Percentiles rank a stretch among this genome's conserved stretches.
phyloP scores from a whole-genome alignment of 164 flowering plant genomes.

The Sextonia rubra region DNA sequence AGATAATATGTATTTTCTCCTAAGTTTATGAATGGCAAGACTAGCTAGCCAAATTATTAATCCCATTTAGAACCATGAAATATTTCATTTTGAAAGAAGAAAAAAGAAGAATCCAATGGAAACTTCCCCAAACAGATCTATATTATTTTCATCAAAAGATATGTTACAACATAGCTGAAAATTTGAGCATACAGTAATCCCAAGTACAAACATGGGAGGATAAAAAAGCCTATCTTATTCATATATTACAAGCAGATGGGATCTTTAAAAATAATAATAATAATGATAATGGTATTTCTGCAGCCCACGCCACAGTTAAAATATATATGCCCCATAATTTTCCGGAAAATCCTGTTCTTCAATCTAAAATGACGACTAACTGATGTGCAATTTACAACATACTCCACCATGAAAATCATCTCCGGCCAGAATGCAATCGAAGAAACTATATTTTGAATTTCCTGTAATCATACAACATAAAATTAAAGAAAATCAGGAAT shows the following conservation, averaged over 20 bases:
- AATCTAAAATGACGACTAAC: background rate
- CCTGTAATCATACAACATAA: background rate
- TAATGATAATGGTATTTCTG: background rate
- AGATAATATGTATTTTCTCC: no score
- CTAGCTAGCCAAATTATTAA: no score
- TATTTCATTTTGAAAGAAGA: no score
- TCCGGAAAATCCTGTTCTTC: background rate
- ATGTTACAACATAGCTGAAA: background rate
- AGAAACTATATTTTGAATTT: background rate
- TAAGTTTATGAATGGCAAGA: no score
- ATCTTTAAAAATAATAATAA: background rate
- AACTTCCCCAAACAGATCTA: no score
- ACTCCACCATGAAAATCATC: background rate
- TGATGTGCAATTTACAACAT: background rate
- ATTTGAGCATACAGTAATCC: background rate
- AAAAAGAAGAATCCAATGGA: no score
- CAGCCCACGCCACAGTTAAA: background rate
- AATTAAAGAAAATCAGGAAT: background rate
- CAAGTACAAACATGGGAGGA: background rate
- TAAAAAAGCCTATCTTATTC: slow-evolving; percentile 1
- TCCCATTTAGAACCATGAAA: no score
- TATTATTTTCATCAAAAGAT: background rate
- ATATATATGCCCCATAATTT: background rate
- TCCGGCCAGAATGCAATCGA: background rate
- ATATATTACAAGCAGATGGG: slow-evolving; percentile 5